Percentiles rank a stretch among this genome's conserved stretches.
phyloP scores from a whole-genome alignment of 208 protist genomes.

The Ichthyophonus hoferi region DNA sequence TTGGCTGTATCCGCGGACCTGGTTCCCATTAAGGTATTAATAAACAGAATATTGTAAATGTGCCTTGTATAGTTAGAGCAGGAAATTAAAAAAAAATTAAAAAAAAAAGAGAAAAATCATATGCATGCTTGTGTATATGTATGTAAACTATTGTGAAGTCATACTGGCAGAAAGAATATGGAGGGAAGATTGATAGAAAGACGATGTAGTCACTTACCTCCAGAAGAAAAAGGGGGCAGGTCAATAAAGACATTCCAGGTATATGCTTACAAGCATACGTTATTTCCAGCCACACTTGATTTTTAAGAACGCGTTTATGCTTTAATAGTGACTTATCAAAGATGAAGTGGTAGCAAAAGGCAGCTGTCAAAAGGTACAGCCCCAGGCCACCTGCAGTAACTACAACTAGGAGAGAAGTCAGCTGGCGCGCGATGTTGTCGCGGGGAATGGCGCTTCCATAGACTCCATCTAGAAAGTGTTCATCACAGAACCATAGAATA shows the following conservation, averaged over 20 bases:
- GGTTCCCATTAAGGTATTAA: not conserved
- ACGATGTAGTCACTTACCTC: not conserved
- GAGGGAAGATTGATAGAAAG: not conserved
- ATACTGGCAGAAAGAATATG: not conserved
- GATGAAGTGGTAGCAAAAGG: slow-evolving; percentile 45
- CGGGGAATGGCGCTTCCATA: not conserved
- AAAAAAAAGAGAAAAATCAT: not conserved
- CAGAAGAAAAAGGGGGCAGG: not conserved
- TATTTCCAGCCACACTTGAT: slow-evolving; percentile 35
- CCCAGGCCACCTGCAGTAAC: slow-evolving; percentile 1
- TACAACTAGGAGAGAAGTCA: slow-evolving; percentile 20
- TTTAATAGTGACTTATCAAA: slow-evolving; percentile 38
- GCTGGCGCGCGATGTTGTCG: not conserved
- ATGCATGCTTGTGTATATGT: not conserved
- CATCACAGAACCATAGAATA: not conserved
- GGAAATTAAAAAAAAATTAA: not conserved
- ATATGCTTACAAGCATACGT: slow-evolving; percentile 3
- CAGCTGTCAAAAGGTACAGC: slow-evolving; percentile 46
- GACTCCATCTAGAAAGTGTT: not conserved
- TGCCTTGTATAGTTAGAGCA: not conserved
- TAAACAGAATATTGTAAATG: not conserved
- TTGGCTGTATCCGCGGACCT: slow-evolving; percentile 39
- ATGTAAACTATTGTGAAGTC: not conserved
- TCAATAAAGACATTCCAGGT: slow-evolving; percentile 33
- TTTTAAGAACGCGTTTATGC: slow-evolving; percentile 36